Evolutionary conservation across 768 basidiomycete genomes (phyloP).

Genomic region (Russula abietina): DNA sequence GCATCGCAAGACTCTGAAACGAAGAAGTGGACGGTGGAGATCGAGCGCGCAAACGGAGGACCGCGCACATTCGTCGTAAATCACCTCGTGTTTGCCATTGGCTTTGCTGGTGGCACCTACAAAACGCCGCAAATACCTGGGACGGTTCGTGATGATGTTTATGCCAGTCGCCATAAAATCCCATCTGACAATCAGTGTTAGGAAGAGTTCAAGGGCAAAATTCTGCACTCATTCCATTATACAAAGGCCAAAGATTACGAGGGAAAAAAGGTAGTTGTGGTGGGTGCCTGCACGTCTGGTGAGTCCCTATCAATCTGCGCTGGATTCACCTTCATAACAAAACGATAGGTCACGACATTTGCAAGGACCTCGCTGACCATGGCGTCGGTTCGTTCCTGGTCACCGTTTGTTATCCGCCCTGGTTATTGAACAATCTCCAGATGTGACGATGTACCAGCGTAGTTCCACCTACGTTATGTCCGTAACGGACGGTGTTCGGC

Average conservation of each 20-base stretch:
- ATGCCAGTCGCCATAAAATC: neutral
- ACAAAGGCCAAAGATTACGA: constrained; percentile 29
- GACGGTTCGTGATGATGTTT: constrained; percentile 2
- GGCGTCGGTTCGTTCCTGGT: constrained; percentile 26
- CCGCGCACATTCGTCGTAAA: constrained; percentile 22
- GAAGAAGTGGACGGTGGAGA: constrained; percentile 22
- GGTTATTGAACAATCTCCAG: constrained; percentile 11
- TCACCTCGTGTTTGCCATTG: constrained; percentile 33
- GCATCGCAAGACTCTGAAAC: constrained; percentile 23
- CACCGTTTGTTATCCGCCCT: neutral
- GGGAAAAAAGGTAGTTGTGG: constrained; percentile 39
- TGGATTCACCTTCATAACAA: neutral
- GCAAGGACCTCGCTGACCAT: constrained; percentile 29
- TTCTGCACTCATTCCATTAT: constrained; percentile 33
- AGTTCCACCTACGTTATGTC: constrained; percentile 36
- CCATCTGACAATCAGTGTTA: constrained; percentile 2
- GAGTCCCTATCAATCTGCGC: neutral
- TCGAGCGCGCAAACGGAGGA: constrained; percentile 16
- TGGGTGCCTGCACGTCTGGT: constrained; percentile 35
- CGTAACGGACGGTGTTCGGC: constrained; percentile 25
- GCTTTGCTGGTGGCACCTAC: constrained; percentile 32
- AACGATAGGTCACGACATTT: constrained; percentile 31
- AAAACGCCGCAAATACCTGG: constrained; percentile 30
- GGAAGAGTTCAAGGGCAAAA: constrained; percentile 33
- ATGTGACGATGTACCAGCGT: constrained; percentile 31